Percentiles rank a stretch among this genome's conserved stretches.
These are phyloP conservation scores for Apiospora pterosperma DNA, from an alignment of 2,329 filamentous ascomycete genomes.

Conservation along the genomic window DNA sequence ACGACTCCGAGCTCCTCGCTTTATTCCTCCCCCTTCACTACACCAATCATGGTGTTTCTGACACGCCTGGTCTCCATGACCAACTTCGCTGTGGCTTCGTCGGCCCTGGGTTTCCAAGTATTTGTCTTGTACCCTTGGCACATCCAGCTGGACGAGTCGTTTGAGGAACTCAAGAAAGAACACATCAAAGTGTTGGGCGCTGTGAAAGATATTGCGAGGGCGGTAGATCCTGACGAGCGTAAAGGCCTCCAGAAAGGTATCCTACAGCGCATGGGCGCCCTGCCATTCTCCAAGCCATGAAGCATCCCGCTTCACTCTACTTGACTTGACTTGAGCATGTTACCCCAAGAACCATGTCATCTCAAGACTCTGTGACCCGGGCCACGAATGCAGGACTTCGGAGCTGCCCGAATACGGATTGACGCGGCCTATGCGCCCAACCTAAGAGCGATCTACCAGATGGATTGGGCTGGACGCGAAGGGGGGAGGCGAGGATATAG, in stretches of 20 bases:
- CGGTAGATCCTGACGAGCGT: slow-evolving; percentile 22
- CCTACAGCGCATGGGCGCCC: slow-evolving; percentile 14
- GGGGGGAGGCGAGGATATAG: not conserved
- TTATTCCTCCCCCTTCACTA: not conserved
- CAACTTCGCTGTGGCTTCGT: slow-evolving; percentile 64
- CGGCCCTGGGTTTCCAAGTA: slow-evolving; percentile 64
- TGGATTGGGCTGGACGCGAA: not conserved
- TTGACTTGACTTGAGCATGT: not conserved
- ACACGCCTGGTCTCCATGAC: slow-evolving; percentile 53
- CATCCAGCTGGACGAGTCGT: slow-evolving; percentile 60
- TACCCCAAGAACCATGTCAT: not conserved
- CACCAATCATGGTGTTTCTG: slow-evolving; percentile 15
- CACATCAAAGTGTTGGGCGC: slow-evolving; percentile 42
- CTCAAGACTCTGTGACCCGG: not conserved
- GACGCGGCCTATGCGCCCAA: not conserved
- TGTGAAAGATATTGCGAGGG: slow-evolving; percentile 30
- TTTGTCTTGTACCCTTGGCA: slow-evolving; percentile 71
- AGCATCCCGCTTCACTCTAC: not conserved
- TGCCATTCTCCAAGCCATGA: slow-evolving; percentile 8
- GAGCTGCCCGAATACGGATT: not conserved
- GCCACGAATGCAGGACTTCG: not conserved
- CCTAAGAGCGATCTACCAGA: not conserved
- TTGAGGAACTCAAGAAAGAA: slow-evolving; percentile 56
- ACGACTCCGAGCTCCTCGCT: not conserved
- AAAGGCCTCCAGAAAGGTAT: slow-evolving; percentile 25